Conservation (phyloP, 345 rosid species). For the Acer negundo region DNA sequence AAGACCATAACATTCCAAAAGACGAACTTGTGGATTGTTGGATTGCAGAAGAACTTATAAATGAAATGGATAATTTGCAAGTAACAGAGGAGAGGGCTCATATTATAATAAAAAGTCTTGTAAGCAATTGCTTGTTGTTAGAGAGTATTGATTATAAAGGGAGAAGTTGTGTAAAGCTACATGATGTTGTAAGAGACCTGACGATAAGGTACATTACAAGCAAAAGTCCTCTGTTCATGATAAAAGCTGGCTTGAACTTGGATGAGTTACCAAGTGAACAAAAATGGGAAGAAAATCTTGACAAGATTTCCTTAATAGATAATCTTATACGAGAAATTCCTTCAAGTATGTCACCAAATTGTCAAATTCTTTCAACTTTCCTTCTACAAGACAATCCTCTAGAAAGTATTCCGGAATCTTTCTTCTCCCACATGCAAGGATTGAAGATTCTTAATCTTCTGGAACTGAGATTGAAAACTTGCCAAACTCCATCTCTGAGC, state of each 20-base stretch:
- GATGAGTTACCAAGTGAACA: background rate
- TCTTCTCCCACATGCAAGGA: slow-evolving; percentile 6
- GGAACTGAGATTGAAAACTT: background rate
- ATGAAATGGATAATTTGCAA: background rate
- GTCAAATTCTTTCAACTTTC: slow-evolving; percentile 18
- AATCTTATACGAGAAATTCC: background rate
- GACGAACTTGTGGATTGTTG: slow-evolving; percentile 6
- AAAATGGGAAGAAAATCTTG: slow-evolving; percentile 17
- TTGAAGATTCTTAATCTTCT: slow-evolving; percentile 26
- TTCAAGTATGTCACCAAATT: slow-evolving; percentile 2
- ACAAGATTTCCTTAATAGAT: slow-evolving; percentile 16
- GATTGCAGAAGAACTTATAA: slow-evolving; percentile 20
- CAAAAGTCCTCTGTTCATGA: slow-evolving; percentile 9
- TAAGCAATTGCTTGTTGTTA: slow-evolving; percentile 21
- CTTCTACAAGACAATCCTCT: slow-evolving; percentile 5
- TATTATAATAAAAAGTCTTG: slow-evolving; percentile 1
- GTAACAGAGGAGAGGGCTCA: slow-evolving; percentile 1
- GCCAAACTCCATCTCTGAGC: slow-evolving; percentile 13
- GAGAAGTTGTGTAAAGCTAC: slow-evolving; percentile 20
- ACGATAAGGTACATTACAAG: slow-evolving; percentile 8
- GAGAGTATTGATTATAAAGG: background rate
- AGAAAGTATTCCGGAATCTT: slow-evolving; percentile 3
- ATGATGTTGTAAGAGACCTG: slow-evolving; percentile 33
- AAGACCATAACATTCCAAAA: background rate
- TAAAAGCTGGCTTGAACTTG: background rate